Percentiles rank a stretch among this genome's conserved stretches.
Conservation (phyloP, 225 moss, liverwort and hornwort genomes). For the Takakia lepidozioides region DNA sequence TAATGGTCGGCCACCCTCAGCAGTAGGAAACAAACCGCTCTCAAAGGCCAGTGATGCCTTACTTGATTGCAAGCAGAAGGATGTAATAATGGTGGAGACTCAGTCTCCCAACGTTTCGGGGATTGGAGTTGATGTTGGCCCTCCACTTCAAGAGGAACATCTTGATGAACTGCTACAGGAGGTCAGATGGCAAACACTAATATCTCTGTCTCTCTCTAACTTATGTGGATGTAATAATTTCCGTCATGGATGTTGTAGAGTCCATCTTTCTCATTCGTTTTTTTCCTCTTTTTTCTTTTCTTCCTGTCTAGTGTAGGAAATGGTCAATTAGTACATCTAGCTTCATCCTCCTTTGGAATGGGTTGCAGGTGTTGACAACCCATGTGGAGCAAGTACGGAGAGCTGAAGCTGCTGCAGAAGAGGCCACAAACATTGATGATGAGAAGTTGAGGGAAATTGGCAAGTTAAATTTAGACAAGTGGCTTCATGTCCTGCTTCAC, state of each 20-base stretch:
- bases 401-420: constrained; percentile 29
- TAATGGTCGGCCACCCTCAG: no score
- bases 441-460: constrained; percentile 47
- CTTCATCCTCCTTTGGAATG: no score
- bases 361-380: constrained; percentile 28
- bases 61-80: background rate
- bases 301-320: no score
- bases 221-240: no score
- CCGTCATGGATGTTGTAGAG: no score
- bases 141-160: no score
- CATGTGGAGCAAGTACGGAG: constrained; percentile 41
- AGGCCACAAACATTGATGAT: constrained; percentile 27
- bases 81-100: constrained; percentile 4
- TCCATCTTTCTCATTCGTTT: no score
- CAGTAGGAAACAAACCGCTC: no score
- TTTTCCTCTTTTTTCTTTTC: no score
- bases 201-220: no score
- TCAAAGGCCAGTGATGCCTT: constrained; percentile 2
- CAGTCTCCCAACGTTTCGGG: background rate
- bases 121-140: no score
- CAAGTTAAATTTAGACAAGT: constrained; percentile 64
- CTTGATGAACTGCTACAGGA: constrained; percentile 1
- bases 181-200: background rate
- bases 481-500: constrained; percentile 64
- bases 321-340: background rate